phyloP scores from a whole-genome alignment of 2,329 filamentous ascomycete species.

The Magnaporthales sp. region DNA sequence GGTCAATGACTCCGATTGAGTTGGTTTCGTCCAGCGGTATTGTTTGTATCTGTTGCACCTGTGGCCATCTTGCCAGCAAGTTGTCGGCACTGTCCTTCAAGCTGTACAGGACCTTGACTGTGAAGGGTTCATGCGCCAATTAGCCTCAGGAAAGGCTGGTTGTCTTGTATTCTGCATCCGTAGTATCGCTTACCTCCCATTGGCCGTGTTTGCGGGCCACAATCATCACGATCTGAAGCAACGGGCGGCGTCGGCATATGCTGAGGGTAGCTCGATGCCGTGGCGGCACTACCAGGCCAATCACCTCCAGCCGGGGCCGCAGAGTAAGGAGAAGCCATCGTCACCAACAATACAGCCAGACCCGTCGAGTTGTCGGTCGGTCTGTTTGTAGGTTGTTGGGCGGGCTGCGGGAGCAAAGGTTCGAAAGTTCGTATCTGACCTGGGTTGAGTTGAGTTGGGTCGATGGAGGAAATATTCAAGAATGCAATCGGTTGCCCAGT shows the following conservation, averaged over 20 bases:
- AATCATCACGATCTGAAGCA: slow-evolving; percentile 16
- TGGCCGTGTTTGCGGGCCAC: slow-evolving; percentile 19
- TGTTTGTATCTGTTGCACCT: slow-evolving; percentile 71
- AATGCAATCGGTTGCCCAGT: neutral
- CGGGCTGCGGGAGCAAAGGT: neutral
- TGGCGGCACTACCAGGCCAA: neutral
- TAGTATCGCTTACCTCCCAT: slow-evolving; percentile 22
- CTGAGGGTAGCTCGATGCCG: neutral
- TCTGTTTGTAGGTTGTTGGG: neutral
- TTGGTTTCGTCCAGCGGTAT: slow-evolving; percentile 71
- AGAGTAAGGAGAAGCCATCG: slow-evolving; percentile 4
- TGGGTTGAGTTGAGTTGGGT: neutral
- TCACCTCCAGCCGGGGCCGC: neutral
- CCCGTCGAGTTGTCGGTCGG: neutral
- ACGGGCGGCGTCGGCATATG: slow-evolving; percentile 1
- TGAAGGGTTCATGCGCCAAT: neutral
- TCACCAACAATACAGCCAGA: neutral
- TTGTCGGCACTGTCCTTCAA: slow-evolving; percentile 83
- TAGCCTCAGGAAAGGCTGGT: neutral
- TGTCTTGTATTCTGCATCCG: neutral
- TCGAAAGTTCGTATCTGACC: neutral
- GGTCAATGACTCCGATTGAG: slow-evolving; percentile 79
- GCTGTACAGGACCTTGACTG: slow-evolving; percentile 95
- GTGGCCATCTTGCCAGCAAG: slow-evolving; percentile 79
- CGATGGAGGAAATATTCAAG: neutral